A percentile compares a stretch with the other conserved stretches of the same genome.
Evolutionary conservation across 2,329 filamentous ascomycete species (phyloP).

Genomic region (Pseudofabraea citricarpa): DNA sequence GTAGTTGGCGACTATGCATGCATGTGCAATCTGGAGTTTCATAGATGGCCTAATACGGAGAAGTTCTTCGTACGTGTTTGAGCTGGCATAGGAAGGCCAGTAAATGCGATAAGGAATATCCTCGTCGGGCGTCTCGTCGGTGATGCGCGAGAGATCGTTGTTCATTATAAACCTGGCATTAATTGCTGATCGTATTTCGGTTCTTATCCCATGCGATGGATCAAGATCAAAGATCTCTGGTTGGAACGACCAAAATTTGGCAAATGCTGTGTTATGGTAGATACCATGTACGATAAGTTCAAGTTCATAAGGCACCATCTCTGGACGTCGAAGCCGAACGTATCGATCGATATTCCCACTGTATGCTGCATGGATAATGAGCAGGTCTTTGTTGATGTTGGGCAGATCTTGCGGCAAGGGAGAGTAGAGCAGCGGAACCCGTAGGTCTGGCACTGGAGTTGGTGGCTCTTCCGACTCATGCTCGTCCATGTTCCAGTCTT

Average conservation of each 20-base stretch:
- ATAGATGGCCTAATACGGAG: neutral
- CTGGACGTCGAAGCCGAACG: slow-evolving; percentile 25
- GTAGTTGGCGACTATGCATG: neutral
- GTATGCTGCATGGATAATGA: slow-evolving; percentile 34
- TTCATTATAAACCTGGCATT: slow-evolving; percentile 28
- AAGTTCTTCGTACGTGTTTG: neutral
- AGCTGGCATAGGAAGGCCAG: neutral
- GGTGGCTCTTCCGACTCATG: slow-evolving; percentile 4
- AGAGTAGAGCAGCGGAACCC: slow-evolving; percentile 19
- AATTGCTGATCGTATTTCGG: slow-evolving; percentile 14
- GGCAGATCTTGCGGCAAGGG: slow-evolving; percentile 33
- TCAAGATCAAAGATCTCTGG: no score
- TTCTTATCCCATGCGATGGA: neutral
- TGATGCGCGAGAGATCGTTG: slow-evolving; percentile 14
- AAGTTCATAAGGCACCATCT: slow-evolving; percentile 16
- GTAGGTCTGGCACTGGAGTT: no score
- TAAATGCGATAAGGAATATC: slow-evolving; percentile 4
- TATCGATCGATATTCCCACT: slow-evolving; percentile 36
- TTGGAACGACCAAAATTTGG: slow-evolving; percentile 26
- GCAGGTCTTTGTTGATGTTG: slow-evolving; percentile 29
- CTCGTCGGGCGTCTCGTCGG: neutral
- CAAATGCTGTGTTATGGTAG: slow-evolving; percentile 33
- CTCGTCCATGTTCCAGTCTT: slow-evolving; percentile 19
- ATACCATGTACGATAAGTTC: slow-evolving; percentile 25
- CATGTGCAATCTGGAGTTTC: neutral